phyloP scores from a whole-genome alignment of 2,329 filamentous ascomycete species.

The Curvularia sp. region DNA sequence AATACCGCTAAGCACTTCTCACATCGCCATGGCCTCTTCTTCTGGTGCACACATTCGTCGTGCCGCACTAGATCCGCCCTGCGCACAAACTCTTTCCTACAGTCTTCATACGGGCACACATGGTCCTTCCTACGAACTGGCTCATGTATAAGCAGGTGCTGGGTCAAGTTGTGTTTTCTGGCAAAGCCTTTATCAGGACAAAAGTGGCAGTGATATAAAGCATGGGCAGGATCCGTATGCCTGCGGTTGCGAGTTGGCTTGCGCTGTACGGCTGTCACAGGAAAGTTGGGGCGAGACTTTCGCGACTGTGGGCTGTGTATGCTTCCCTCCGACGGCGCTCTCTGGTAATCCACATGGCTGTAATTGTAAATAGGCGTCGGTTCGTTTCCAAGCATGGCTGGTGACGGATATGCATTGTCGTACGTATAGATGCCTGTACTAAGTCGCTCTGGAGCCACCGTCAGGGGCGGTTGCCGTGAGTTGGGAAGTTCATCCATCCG shows the following conservation, averaged over 20 bases:
- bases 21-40: constrained; percentile 73
- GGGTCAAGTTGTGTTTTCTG: constrained; percentile 84
- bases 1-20: constrained; percentile 75
- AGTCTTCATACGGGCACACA: constrained; percentile 69
- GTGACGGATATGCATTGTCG: constrained; percentile 33
- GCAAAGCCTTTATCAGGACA: constrained; percentile 79
- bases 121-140: constrained; percentile 75
- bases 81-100: constrained; percentile 78
- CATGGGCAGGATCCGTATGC: constrained; percentile 26
- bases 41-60: constrained; percentile 73
- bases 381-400: constrained; percentile 33
- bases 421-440: constrained; percentile 34
- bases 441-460: constrained; percentile 46
- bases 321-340: constrained; percentile 22
- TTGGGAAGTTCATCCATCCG: constrained; percentile 18
- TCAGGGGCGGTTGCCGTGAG: constrained; percentile 33
- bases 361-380: constrained; percentile 23
- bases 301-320: constrained; percentile 23
- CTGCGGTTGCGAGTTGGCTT: constrained; percentile 25
- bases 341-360: constrained; percentile 17
- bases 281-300: constrained; percentile 5
- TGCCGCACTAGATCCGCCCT: constrained; percentile 75
- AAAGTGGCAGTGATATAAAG: constrained; percentile 70
- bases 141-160: constrained; percentile 85
- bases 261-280: constrained; percentile 10